A percentile compares a stretch with the other conserved stretches of the same genome.
Evolutionary conservation across 208 protist genomes (phyloP).

Genomic region (Trypanosomatidae sp.): DNA sequence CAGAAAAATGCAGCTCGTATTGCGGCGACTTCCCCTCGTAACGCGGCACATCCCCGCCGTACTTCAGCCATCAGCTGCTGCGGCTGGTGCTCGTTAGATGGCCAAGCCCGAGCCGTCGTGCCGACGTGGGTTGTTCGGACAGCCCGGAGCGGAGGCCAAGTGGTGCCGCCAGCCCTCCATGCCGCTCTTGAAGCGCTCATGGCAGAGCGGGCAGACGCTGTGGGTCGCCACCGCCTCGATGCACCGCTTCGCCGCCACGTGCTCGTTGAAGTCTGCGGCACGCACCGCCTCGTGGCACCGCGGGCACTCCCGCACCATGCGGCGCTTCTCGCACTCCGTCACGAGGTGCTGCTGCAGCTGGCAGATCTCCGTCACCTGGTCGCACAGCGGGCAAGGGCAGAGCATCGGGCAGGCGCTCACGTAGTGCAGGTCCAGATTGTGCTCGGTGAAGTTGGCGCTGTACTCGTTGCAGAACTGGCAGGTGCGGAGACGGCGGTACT

Average conservation of each 20-base stretch:
- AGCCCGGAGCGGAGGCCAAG: constrained; percentile 75
- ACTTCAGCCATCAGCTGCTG: no score
- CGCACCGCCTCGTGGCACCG: constrained; percentile 85
- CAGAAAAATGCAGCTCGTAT: no score
- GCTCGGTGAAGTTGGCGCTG: constrained; percentile 65
- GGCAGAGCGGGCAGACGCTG: constrained; percentile 88
- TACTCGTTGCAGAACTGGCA: constrained; percentile 90
- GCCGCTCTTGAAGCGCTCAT: constrained; percentile 66
- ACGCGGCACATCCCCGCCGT: no score
- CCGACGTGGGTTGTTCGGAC: constrained; percentile 84
- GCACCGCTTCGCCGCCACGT: constrained; percentile 63
- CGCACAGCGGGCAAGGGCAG: constrained; percentile 88
- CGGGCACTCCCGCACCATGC: constrained; percentile 80
- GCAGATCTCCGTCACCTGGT: constrained; percentile 91
- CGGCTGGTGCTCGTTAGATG: not conserved
- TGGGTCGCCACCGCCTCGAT: constrained; percentile 64
- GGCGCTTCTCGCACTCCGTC: constrained; percentile 75
- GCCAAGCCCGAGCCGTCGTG: constrained; percentile 61
- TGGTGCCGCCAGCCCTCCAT: constrained; percentile 80
- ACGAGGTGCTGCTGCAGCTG: constrained; percentile 88
- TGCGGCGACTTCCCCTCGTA: no score
- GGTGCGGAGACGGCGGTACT: constrained; percentile 35
- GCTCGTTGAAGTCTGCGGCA: constrained; percentile 68
- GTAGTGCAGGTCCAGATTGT: constrained; percentile 87
- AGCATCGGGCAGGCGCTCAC: constrained; percentile 90